Base-by-base conservation (phyloP, 768 basidiomycete genomes). In the Agaricus sinodeliciosus region DNA sequence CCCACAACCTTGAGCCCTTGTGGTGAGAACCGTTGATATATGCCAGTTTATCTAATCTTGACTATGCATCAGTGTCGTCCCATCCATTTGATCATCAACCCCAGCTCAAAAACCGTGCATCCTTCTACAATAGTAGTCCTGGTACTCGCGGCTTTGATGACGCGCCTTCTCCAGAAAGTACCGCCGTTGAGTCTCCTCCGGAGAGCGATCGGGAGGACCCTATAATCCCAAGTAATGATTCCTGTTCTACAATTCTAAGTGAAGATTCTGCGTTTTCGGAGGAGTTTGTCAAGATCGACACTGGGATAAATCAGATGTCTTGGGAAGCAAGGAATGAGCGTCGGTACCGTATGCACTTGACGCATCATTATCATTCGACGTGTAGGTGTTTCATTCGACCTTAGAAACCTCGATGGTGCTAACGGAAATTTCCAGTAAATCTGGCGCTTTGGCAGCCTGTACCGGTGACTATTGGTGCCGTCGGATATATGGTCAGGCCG, bases 371-470 rank as follows among this genome's bases (percentile, higher is more conserved):
- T 66, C 84, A 92, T 63, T 74, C 77, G 42, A 81, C 83, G 7
- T 61, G 88, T 89, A 61, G 49, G 85, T 72, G 47, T 1, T 49
- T 48, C 48, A 9, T 9, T 16, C 22, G 11, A 15, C 31, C 4
- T 16, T 18, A 11, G 19, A 36, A 12, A 19, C 39, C 5, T 19
- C 36, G 16, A 27, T 2, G 3, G 28, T 54, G 18, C 43, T 57
- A 35, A 54, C 16, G 3, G 36, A 40, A 48, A 35, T 41, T 34
- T 43, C 37, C 43, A 85, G 84, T 89, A 50, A 77, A 73, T 1
- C 66, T 85, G 16, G 84, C 90, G 9, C 69, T 91, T 6, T 94
- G 89, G 90, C 72, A 70, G 3, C 90, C 90, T 2, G 71, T 77
- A 0, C 75, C 63, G 2, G 76, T 92, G 0, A 64, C 72, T 5